Percentiles rank a stretch among this genome's conserved stretches.
Conservation (phyloP, 75 land plant genomes). For the Azolla pinnata region DNA sequence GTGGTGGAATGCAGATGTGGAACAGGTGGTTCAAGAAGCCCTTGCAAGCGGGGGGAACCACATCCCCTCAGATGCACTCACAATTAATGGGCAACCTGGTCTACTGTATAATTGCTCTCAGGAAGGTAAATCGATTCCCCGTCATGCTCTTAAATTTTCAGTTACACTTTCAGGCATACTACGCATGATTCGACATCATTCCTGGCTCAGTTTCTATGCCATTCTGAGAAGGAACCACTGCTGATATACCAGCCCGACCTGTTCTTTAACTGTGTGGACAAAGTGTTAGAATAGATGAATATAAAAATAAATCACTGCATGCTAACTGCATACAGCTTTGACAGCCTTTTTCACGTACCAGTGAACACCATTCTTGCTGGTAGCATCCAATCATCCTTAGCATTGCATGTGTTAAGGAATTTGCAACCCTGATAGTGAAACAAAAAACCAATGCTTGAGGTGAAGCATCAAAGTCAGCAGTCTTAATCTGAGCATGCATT, state of each 20-base stretch:
- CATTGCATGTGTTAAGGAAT: background rate
- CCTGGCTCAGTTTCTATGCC: too few species aligned
- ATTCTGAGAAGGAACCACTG: too few species aligned
- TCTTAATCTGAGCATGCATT: background rate
- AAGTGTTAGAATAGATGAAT: too few species aligned
- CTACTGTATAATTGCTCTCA: conserved; percentile 35
- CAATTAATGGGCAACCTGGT: conserved; percentile 58
- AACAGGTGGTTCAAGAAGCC: conserved; percentile 10
- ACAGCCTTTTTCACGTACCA: too few species aligned
- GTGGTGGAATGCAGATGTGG: conserved; percentile 45
- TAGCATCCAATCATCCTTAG: background rate
- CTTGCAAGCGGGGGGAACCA: conserved; percentile 27
- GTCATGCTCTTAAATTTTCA: background rate
- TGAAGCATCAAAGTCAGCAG: background rate
- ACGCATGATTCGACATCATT: background rate
- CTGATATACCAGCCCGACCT: too few species aligned
- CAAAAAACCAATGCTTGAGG: background rate
- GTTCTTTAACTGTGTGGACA: too few species aligned
- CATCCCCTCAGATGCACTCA: conserved; percentile 37
- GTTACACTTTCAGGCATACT: background rate
- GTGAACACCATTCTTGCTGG: too few species aligned
- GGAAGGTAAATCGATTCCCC: conserved; percentile 7
- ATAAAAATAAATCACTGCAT: too few species aligned
- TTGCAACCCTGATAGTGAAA: background rate
- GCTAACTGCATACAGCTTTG: too few species aligned